Evolutionary conservation across 495 filamentous ascomycete species (phyloP).

Genomic region (Bryoglossum gracile): DNA sequence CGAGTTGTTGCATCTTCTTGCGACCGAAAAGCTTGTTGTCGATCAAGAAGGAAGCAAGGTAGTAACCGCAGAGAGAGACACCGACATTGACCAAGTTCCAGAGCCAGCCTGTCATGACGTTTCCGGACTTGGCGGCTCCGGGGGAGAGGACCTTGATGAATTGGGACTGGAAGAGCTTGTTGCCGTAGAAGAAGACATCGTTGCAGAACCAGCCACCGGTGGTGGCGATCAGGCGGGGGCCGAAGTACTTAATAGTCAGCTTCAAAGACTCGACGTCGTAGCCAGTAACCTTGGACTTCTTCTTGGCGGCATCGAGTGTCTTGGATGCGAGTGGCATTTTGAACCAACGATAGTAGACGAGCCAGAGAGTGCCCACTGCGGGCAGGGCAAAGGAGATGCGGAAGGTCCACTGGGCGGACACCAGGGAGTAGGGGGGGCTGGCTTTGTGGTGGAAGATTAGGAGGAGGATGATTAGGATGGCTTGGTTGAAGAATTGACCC

Average conservation of each 20-base stretch:
- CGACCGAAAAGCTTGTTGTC: constrained; percentile 67
- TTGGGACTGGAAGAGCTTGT: constrained; percentile 89
- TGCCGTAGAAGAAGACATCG: constrained; percentile 95
- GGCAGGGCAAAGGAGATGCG: constrained; percentile 79
- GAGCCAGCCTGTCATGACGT: constrained; percentile 77
- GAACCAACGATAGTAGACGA: constrained; percentile 82
- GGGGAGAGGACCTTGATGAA: constrained; percentile 73
- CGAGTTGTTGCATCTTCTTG: constrained; percentile 86
- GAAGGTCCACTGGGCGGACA: constrained; percentile 75
- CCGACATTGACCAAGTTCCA: constrained; percentile 84
- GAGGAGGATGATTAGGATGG: constrained; percentile 70
- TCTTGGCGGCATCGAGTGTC: constrained; percentile 69
- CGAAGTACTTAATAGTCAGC: constrained; percentile 70
- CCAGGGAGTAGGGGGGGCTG: constrained; percentile 64
- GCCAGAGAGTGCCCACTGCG: constrained; percentile 82
- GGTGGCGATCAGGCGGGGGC: constrained; percentile 76
- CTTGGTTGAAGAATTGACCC: constrained; percentile 90
- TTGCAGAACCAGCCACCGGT: constrained; percentile 83
- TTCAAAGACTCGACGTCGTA: constrained; percentile 77
- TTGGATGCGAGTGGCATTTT: constrained; percentile 73
- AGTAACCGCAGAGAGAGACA: constrained; percentile 78
- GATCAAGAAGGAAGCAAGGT: constrained; percentile 37
- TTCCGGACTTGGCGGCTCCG: constrained; percentile 42
- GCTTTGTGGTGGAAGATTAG: constrained; percentile 62
- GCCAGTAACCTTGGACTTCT: constrained; percentile 75